Evolutionary conservation across 2,329 filamentous ascomycete genomes (phyloP).

Genomic region (Trichoderma harzianum): DNA sequence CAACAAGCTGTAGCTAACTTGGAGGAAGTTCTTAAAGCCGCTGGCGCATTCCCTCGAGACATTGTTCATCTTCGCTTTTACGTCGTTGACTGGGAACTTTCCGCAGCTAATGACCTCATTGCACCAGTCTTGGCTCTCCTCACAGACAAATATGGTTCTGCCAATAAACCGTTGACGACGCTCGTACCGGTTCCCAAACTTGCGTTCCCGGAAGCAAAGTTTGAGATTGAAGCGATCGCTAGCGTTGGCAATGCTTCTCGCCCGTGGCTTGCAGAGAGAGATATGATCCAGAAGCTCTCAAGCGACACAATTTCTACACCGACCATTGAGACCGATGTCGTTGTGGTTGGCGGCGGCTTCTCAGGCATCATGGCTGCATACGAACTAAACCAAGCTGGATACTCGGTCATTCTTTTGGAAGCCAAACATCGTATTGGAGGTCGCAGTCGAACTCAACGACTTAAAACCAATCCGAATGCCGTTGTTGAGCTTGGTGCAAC

Average conservation of each 20-base stretch:
- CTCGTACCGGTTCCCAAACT: constrained; percentile 6
- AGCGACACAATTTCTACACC: not conserved
- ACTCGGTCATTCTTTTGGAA: constrained; percentile 44
- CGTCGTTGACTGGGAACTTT: not conserved
- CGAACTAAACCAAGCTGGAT: constrained; percentile 33
- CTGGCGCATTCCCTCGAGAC: not conserved
- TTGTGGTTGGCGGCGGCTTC: constrained; percentile 44
- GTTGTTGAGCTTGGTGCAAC: constrained; percentile 26
- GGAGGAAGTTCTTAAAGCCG: not conserved
- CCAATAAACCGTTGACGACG: not conserved
- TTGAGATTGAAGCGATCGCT: not conserved
- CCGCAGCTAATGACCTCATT: not conserved
- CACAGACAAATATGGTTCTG: not conserved
- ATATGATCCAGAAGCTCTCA: not conserved
- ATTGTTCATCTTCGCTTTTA: constrained; percentile 2
- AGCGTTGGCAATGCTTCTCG: not conserved
- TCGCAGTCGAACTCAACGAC: constrained; percentile 24
- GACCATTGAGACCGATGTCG: not conserved
- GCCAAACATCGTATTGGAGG: constrained; percentile 47
- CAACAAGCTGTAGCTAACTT: not conserved
- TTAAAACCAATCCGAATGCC: not conserved
- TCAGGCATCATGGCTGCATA: constrained; percentile 37
- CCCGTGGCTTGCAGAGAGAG: not conserved
- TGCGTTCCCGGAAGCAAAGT: not conserved
- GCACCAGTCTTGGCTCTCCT: not conserved